Conservation (phyloP, 768 basidiomycete genomes). For the Galerina marginata region DNA sequence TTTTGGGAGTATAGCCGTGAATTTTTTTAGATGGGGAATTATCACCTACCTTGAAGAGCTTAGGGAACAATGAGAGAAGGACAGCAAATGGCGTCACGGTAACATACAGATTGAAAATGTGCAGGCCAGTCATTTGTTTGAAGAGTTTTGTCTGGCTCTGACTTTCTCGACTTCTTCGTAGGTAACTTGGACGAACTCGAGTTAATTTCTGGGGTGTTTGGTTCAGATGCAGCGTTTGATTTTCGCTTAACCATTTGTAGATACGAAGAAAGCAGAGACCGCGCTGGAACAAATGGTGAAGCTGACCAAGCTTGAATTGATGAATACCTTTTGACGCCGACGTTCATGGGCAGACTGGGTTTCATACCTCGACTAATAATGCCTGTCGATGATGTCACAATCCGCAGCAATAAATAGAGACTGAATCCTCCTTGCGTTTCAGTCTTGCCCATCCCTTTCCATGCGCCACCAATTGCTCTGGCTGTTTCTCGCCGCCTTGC, state of each 20-base stretch:
- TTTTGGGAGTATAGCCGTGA: not conserved
- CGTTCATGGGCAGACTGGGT: too few species aligned
- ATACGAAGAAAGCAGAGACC: too few species aligned
- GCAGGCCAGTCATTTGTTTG: conserved; percentile 61
- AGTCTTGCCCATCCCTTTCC: not conserved
- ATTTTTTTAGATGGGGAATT: not conserved
- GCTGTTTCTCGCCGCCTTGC: conserved; percentile 7
- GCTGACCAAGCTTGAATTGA: too few species aligned
- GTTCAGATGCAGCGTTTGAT: not conserved
- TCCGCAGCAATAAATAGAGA: too few species aligned
- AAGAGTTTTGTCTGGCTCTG: not conserved
- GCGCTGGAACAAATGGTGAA: too few species aligned
- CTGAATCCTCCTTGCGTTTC: too few species aligned
- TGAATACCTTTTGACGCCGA: too few species aligned
- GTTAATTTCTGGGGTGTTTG: not conserved
- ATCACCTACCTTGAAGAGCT: conserved; percentile 65
- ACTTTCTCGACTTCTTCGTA: not conserved
- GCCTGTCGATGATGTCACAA: too few species aligned
- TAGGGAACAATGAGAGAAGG: conserved; percentile 3
- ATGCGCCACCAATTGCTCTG: conserved; percentile 15
- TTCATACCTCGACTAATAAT: too few species aligned
- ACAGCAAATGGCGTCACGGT: not conserved
- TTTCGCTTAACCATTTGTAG: too few species aligned
- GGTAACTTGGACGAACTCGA: not conserved
- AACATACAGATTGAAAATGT: conserved; percentile 62